A percentile compares a stretch with the other conserved stretches of the same genome.
Evolutionary conservation across 352 stramenopile genomes (phyloP).

Genomic region (Pythium phragmitis): DNA sequence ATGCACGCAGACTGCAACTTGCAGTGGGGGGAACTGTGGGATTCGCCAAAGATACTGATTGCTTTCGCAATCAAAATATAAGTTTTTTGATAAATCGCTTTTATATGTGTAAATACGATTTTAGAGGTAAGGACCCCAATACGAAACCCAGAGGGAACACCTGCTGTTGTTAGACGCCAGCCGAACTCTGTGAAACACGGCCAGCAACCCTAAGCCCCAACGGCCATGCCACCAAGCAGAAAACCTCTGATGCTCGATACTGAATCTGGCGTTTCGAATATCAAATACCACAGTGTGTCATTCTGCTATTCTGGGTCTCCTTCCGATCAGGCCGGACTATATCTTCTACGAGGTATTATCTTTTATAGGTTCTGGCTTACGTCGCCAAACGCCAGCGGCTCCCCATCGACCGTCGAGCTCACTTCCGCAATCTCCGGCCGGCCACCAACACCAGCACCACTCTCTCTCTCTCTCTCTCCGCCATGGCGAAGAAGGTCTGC

Average conservation of each 20-base stretch:
- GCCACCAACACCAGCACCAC: background rate
- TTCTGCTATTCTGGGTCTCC: background rate
- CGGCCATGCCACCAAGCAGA: slow-evolving; percentile 20
- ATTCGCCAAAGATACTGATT: background rate
- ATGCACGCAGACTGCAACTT: no score
- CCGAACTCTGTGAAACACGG: background rate
- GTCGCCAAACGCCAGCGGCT: slow-evolving; percentile 10
- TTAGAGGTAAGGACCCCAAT: background rate
- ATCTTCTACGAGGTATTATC: slow-evolving; percentile 2
- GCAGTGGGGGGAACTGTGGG: no score
- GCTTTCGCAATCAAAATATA: slow-evolving; percentile 21
- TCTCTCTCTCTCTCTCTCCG: slow-evolving; percentile 1
- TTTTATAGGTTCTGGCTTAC: slow-evolving; percentile 10
- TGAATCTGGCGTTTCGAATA: slow-evolving; percentile 7
- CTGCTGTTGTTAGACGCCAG: background rate
- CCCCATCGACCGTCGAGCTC: background rate
- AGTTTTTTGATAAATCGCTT: background rate
- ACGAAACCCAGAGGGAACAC: background rate
- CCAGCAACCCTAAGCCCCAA: background rate
- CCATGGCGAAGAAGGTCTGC: slow-evolving; percentile 67
- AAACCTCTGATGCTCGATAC: slow-evolving; percentile 21
- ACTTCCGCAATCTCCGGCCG: slow-evolving; percentile 5
- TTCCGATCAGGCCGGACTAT: slow-evolving; percentile 7
- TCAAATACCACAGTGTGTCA: background rate
- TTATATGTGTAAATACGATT: background rate